These are phyloP conservation scores for Phascolomyces articulosus DNA, from an alignment of 371 early-diverging fungal genomes.

Conservation along the genomic window DNA sequence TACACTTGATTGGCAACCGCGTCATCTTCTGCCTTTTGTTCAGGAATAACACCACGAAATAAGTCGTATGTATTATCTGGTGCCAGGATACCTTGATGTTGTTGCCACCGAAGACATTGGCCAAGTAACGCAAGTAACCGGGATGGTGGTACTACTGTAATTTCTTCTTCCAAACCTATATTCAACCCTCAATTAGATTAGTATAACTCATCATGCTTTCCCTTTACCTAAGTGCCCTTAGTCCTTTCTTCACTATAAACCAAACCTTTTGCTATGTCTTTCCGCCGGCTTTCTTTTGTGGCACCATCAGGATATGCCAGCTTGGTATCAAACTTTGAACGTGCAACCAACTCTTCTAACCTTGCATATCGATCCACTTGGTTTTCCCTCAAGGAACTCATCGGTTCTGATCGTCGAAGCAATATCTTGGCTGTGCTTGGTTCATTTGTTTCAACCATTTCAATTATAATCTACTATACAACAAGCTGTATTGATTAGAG, in stretches of 20 bases:
- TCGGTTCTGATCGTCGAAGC: conserved; percentile 85
- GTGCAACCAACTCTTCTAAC: conserved; percentile 77
- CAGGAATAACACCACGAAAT: conserved; percentile 68
- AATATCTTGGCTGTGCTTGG: conserved; percentile 83
- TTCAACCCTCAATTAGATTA: background rate
- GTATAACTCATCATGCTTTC: no score
- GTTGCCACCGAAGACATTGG: conserved; percentile 87
- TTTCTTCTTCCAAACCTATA: conserved; percentile 58
- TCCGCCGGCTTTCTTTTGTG: conserved; percentile 69
- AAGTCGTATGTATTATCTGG: conserved; percentile 74
- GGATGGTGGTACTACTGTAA: conserved; percentile 73
- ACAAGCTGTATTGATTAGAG: background rate
- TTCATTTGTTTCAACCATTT: conserved; percentile 84
- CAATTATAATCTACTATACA: conserved; percentile 73
- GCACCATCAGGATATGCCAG: conserved; percentile 55
- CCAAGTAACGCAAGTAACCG: conserved; percentile 81
- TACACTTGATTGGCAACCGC: conserved; percentile 66
- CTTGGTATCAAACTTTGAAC: conserved; percentile 63
- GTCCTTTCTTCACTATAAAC: background rate
- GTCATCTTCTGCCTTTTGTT: conserved; percentile 70
- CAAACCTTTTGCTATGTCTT: conserved; percentile 68
- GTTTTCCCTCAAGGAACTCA: conserved; percentile 72
- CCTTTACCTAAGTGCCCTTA: no score
- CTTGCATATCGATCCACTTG: conserved; percentile 82
- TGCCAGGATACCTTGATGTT: conserved; percentile 75